A percentile compares a stretch with the other conserved stretches of the same genome.
Evolutionary conservation across 1,139 yeast species (phyloP).

Genomic region (Taphrina communis): DNA sequence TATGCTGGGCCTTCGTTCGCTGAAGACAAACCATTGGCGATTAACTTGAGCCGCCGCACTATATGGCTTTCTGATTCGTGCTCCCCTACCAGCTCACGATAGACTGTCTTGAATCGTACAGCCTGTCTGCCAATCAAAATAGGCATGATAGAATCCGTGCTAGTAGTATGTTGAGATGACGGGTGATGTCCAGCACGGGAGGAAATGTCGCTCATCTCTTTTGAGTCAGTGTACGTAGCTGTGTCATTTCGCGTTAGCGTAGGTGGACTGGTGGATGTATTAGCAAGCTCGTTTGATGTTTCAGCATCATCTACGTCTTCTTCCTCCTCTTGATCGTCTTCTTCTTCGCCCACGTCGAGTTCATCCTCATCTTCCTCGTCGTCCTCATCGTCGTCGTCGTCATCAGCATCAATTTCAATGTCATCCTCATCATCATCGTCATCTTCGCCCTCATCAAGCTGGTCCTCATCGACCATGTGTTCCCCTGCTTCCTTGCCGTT

Average conservation of each 20-base stretch:
- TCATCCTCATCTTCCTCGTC: constrained; percentile 50
- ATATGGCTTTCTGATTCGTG: not conserved
- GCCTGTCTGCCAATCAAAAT: constrained; percentile 12
- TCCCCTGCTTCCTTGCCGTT: not conserved
- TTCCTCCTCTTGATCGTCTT: not conserved
- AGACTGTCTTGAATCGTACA: not conserved
- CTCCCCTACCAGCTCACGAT: not conserved
- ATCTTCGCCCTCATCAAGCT: constrained; percentile 26
- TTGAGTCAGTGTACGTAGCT: not conserved
- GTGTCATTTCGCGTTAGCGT: not conserved
- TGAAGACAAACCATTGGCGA: not conserved
- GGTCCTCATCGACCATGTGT: not conserved
- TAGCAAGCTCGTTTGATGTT: not conserved
- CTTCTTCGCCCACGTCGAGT: not conserved
- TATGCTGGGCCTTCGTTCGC: not conserved
- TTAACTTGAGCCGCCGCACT: not conserved
- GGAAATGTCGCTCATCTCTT: not conserved
- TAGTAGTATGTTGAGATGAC: not conserved
- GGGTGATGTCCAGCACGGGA: not conserved
- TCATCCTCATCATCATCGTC: constrained; percentile 12
- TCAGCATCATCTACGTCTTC: not conserved
- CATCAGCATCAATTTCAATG: constrained; percentile 40
- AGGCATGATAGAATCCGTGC: not conserved
- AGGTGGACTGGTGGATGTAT: not conserved
- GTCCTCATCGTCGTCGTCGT: constrained; percentile 48